phyloP scores from a whole-genome alignment of 2,329 filamentous ascomycete genomes.

The Cladosporium sp. region DNA sequence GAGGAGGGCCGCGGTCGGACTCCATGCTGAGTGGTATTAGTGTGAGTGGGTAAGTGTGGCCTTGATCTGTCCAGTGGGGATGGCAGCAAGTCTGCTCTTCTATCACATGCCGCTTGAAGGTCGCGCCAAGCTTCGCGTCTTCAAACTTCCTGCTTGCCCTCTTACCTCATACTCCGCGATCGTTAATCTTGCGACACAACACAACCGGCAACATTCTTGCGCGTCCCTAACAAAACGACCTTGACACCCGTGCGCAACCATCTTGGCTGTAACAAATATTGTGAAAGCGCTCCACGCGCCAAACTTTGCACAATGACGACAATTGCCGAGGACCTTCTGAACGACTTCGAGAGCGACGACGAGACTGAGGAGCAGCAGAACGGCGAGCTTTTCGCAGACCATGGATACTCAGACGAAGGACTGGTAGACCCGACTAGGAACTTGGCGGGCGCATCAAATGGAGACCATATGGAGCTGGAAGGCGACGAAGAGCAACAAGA shows the following conservation, averaged over 20 bases:
- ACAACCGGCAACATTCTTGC: background rate
- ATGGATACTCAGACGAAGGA: constrained; percentile 36
- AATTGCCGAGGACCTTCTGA: constrained; percentile 85
- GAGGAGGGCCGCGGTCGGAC: constrained; percentile 81
- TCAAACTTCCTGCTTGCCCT: constrained; percentile 9
- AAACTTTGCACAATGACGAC: constrained; percentile 68
- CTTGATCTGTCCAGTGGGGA: background rate
- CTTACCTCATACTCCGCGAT: constrained; percentile 18
- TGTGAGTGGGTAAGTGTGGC: background rate
- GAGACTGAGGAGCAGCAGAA: constrained; percentile 58
- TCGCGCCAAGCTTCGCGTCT: constrained; percentile 10
- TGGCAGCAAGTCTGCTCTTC: constrained; percentile 1
- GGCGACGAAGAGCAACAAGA: constrained; percentile 58
- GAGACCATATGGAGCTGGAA: constrained; percentile 37
- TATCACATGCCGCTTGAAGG: constrained; percentile 12
- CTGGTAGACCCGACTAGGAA: constrained; percentile 33
- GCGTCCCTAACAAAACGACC: background rate
- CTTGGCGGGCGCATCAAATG: background rate
- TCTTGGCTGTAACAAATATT: background rate
- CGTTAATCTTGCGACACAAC: background rate
- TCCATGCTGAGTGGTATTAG: constrained; percentile 66
- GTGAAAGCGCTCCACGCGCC: constrained; percentile 7
- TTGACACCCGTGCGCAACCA: background rate
- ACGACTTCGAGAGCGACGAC: constrained; percentile 83
- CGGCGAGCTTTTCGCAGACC: constrained; percentile 45